phyloP scores from a whole-genome alignment of 352 stramenopile species.

The Phytophthora constricta region DNA sequence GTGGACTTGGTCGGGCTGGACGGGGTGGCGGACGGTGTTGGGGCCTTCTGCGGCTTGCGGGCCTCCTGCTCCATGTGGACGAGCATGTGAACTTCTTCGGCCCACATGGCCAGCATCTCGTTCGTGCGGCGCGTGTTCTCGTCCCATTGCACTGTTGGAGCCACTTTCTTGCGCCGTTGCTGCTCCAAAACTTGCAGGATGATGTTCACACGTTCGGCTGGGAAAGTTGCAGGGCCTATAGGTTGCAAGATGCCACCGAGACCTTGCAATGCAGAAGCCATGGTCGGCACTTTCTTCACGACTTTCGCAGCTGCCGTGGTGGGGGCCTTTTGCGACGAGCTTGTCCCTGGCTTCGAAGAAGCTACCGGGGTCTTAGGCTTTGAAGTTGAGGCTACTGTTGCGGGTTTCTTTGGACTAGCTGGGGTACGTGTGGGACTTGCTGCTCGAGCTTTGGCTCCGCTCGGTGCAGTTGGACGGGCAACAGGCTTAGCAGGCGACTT shows the following conservation, averaged over 20 bases:
- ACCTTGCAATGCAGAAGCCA: slow-evolving; percentile 38
- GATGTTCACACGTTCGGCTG: slow-evolving; percentile 50
- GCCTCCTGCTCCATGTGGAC: slow-evolving; percentile 64
- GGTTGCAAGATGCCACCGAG: slow-evolving; percentile 48
- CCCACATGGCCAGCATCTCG: slow-evolving; percentile 67
- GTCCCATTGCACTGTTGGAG: slow-evolving; percentile 59
- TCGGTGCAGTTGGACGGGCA: slow-evolving; percentile 9
- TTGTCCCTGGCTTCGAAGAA: slow-evolving; percentile 3
- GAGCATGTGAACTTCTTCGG: slow-evolving; percentile 64
- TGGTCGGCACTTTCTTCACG: slow-evolving; percentile 24
- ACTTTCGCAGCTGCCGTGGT: slow-evolving; percentile 1
- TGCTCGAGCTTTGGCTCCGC: slow-evolving; percentile 17
- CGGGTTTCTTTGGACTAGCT: slow-evolving; percentile 12
- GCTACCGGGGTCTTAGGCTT: slow-evolving; percentile 12
- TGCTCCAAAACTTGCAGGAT: slow-evolving; percentile 51
- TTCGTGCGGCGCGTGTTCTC: slow-evolving; percentile 53
- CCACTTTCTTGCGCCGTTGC: slow-evolving; percentile 39
- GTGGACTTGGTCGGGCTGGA: slow-evolving; percentile 16
- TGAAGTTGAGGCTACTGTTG: slow-evolving; percentile 4
- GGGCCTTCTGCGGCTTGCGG: slow-evolving; percentile 57
- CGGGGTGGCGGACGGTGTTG: not conserved
- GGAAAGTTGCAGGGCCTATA: slow-evolving; percentile 43
- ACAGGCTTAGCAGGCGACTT: slow-evolving; percentile 24
- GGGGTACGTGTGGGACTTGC: slow-evolving; percentile 15
- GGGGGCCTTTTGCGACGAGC: slow-evolving; percentile 4